Evolutionary conservation across 129 eudicot species (phyloP).

Genomic region (Kitagawia praeruptora): DNA sequence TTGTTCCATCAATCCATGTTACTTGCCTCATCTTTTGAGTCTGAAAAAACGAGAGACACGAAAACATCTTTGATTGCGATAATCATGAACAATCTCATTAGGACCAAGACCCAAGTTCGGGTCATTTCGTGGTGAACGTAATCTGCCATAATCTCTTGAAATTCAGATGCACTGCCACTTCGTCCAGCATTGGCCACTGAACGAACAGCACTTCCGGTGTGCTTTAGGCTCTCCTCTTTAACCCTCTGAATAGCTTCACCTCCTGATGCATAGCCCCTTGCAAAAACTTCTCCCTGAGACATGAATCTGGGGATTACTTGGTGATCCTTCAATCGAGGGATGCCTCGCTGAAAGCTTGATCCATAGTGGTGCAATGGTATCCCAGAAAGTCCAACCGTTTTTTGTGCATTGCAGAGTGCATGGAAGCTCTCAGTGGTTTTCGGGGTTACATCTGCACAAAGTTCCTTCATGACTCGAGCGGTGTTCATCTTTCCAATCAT

Average conservation of each 20-base stretch:
- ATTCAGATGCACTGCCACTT: slow-evolving; percentile 7
- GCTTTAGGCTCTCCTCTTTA: not conserved
- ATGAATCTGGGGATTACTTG: not conserved
- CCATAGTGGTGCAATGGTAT: slow-evolving; percentile 1
- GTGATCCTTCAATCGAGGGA: not conserved
- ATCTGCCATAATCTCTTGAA: slow-evolving; percentile 44
- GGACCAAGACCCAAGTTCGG: slow-evolving; percentile 39
- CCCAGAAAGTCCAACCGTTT: not conserved
- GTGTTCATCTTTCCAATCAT: not conserved
- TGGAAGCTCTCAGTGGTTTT: not conserved
- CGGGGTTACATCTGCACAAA: not conserved
- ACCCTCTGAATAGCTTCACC: not conserved
- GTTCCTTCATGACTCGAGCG: not conserved
- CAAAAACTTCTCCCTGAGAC: slow-evolving; percentile 1
- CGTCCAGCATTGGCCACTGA: slow-evolving; percentile 5
- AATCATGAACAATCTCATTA: slow-evolving; percentile 41
- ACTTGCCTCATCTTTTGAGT: slow-evolving; percentile 4
- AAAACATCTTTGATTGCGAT: slow-evolving; percentile 46
- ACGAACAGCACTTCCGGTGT: not conserved
- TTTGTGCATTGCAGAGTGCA: not conserved
- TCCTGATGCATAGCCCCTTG: not conserved
- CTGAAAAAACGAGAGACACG: slow-evolving; percentile 13
- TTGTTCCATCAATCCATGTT: not conserved
- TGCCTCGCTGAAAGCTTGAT: slow-evolving; percentile 1
- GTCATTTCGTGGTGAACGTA: slow-evolving; percentile 52